Percentiles rank a stretch among this genome's conserved stretches.
Conservation (phyloP, 805 yeast species). For the Monosporozyma unispora region DNA sequence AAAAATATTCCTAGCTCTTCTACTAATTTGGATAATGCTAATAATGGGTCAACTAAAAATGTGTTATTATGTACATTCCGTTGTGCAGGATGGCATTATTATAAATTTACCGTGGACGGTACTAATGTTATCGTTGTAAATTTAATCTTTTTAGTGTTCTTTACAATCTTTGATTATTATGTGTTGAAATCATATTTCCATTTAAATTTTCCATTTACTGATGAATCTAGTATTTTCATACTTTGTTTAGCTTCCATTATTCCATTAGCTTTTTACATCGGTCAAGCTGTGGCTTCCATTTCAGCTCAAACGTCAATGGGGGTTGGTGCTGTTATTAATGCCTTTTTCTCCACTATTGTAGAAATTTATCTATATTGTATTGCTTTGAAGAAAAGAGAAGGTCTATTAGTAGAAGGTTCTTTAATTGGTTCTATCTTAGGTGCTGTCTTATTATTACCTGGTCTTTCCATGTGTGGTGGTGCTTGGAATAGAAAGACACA, state of each 20-base stretch:
- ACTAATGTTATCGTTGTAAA: slow-evolving; percentile 90
- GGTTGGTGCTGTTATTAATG: slow-evolving; percentile 95
- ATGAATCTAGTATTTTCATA: slow-evolving; percentile 58
- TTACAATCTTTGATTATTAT: slow-evolving; percentile 74
- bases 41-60: slow-evolving; percentile 34
- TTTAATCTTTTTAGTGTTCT: slow-evolving; percentile 65
- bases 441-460: slow-evolving; percentile 86
- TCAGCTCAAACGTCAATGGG: slow-evolving; percentile 99
- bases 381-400: slow-evolving; percentile 78
- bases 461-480: slow-evolving; percentile 96
- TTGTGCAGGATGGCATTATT: slow-evolving; percentile 85
- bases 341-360: slow-evolving; percentile 92
- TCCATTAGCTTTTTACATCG: slow-evolving; percentile 93
- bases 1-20: slow-evolving; percentile 40
- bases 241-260: slow-evolving; percentile 76
- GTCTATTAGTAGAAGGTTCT: slow-evolving; percentile 88
- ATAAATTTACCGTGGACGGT: slow-evolving; percentile 93
- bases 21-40: background rate
- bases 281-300: slow-evolving; percentile 98
- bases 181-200: slow-evolving; percentile 43
- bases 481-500: slow-evolving; percentile 89
- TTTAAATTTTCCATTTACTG: slow-evolving; percentile 32
- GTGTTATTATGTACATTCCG: slow-evolving; percentile 84
- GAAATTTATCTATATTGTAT: slow-evolving; percentile 89
- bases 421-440: slow-evolving; percentile 90